Evolutionary conservation across 345 rosid species (phyloP).

Genomic region (Excoecaria agallocha): DNA sequence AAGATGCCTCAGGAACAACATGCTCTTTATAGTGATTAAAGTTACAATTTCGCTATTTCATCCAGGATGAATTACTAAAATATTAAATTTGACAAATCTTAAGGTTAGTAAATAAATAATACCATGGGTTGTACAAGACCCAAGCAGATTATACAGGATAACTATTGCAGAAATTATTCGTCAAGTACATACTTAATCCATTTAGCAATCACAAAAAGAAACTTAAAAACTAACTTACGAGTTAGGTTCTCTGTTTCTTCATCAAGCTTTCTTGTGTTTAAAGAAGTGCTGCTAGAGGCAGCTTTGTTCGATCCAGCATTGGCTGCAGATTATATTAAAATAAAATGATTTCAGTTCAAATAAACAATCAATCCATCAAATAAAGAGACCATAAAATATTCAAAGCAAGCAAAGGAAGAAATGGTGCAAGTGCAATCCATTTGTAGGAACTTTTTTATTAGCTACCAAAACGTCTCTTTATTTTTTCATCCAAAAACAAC

Average conservation of each 20-base stretch:
- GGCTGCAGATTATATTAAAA: conserved; percentile 37
- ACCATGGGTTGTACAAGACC: neutral
- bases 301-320: conserved; percentile 89
- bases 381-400: neutral
- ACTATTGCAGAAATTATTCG: neutral
- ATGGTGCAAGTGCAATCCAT: neutral
- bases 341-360: neutral
- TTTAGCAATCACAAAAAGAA: neutral
- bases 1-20: neutral
- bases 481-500: neutral
- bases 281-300: conserved; percentile 83
- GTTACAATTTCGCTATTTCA: neutral
- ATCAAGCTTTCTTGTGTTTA: conserved; percentile 92
- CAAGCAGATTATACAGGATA: neutral
- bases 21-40: neutral
- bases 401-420: neutral
- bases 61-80: neutral
- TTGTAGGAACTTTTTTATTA: neutral
- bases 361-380: neutral
- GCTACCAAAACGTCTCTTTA: neutral
- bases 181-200: neutral
- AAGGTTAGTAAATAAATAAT: too few relatives aligned
- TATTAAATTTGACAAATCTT: neutral
- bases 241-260: conserved; percentile 90
- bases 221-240: conserved; percentile 48